A percentile compares a stretch with the other conserved stretches of the same genome.
phyloP scores from a whole-genome alignment of 805 yeast genomes.

The Pichia nanzhaoensis region DNA sequence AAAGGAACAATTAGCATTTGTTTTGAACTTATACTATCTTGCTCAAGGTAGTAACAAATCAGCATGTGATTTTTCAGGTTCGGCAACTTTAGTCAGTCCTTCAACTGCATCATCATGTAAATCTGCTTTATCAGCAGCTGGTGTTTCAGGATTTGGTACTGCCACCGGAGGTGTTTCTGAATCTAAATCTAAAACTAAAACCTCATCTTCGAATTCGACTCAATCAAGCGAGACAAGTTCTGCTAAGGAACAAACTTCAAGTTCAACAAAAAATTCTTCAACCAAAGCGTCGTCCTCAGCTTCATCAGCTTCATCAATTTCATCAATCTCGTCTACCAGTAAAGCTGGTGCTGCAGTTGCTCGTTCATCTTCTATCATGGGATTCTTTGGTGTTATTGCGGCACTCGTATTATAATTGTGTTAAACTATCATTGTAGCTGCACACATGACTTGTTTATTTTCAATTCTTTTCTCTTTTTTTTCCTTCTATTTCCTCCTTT shows the following conservation, averaged over 20 bases:
- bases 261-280: slow-evolving; percentile 12
- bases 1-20: slow-evolving; percentile 58
- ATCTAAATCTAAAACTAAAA: slow-evolving; percentile 11
- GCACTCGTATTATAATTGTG: slow-evolving; percentile 18
- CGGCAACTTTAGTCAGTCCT: slow-evolving; percentile 47
- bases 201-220: slow-evolving; percentile 17
- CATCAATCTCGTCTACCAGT: slow-evolving; percentile 18
- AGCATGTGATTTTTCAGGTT: slow-evolving; percentile 66
- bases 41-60: slow-evolving; percentile 35
- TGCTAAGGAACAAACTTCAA: slow-evolving; percentile 7
- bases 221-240: slow-evolving; percentile 14
- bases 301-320: slow-evolving; percentile 12
- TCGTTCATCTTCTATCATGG: slow-evolving; percentile 13
- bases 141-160: slow-evolving; percentile 60
- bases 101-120: slow-evolving; percentile 49
- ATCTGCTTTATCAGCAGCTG: slow-evolving; percentile 56
- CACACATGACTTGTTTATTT: too few species aligned
- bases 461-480: background rate
- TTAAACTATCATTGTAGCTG: background rate
- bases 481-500: background rate
- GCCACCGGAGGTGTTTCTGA: slow-evolving; percentile 30
- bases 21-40: slow-evolving; percentile 58
- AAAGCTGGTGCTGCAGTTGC: slow-evolving; percentile 14
- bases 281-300: slow-evolving; percentile 5
- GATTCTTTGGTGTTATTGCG: slow-evolving; percentile 20